Conservation (phyloP, 495 filamentous ascomycete species). For the Tuber indicum region DNA sequence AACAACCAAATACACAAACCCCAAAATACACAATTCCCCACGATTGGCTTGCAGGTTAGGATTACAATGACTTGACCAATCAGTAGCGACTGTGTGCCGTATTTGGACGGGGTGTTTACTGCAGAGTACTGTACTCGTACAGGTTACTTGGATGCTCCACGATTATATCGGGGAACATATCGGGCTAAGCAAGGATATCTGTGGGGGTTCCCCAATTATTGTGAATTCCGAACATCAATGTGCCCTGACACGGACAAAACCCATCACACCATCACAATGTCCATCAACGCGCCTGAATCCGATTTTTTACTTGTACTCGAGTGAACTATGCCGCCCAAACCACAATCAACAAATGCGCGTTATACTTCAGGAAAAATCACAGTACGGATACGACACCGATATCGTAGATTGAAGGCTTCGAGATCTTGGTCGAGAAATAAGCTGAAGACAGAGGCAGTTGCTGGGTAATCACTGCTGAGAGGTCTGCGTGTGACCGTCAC, state of each 20-base stretch:
- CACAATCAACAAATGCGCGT: background rate
- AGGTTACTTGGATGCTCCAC: background rate
- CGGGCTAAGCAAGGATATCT: background rate
- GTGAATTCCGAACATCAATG: background rate
- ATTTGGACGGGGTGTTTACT: background rate
- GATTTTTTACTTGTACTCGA: background rate
- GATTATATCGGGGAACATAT: background rate
- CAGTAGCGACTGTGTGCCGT: background rate
- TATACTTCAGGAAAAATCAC: background rate
- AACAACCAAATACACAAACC: background rate
- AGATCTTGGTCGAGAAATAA: background rate
- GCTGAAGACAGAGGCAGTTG: background rate
- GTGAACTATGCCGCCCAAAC: background rate
- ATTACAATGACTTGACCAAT: background rate
- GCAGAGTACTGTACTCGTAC: background rate
- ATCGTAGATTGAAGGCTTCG: background rate
- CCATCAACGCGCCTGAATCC: background rate
- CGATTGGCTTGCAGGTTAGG: background rate
- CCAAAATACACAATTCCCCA: background rate
- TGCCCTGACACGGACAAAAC: background rate
- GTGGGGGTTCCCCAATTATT: background rate
- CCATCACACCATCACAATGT: background rate
- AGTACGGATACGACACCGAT: background rate
- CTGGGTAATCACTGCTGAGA: background rate
- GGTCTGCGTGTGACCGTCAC: background rate